Percentiles rank a stretch among this genome's conserved stretches.
phyloP scores from a whole-genome alignment of 495 filamentous ascomycete species.

The Tuber magnatum region DNA sequence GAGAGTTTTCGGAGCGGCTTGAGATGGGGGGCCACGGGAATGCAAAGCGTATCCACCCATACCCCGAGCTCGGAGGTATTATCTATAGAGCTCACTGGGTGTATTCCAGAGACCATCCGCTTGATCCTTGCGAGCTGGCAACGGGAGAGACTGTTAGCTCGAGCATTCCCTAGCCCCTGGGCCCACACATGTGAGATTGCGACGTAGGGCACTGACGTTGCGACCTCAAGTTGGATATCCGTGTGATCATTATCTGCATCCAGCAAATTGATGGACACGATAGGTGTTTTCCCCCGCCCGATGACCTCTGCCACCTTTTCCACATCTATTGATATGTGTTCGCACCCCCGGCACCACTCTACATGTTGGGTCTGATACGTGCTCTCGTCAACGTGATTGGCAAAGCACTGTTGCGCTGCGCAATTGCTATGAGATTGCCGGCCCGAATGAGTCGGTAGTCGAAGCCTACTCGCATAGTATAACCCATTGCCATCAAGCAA shows the following conservation, averaged over 20 bases:
- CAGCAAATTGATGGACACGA: background rate
- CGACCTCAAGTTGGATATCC: slow-evolving; percentile 3
- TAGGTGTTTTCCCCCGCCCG: background rate
- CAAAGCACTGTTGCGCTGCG: slow-evolving; percentile 8
- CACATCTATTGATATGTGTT: slow-evolving; percentile 14
- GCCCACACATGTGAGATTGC: slow-evolving; percentile 22
- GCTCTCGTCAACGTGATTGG: slow-evolving; percentile 14
- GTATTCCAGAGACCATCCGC: background rate
- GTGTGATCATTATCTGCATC: background rate
- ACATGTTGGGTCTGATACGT: slow-evolving; percentile 18
- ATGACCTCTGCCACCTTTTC: background rate
- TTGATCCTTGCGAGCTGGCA: slow-evolving; percentile 15
- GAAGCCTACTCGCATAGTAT: slow-evolving; percentile 5
- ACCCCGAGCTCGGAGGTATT: slow-evolving; percentile 16
- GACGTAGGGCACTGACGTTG: slow-evolving; percentile 3
- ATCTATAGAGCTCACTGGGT: background rate
- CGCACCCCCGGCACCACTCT: background rate
- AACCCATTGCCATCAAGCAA: slow-evolving; percentile 7
- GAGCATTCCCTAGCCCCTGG: slow-evolving; percentile 19
- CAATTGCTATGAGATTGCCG: slow-evolving; percentile 6
- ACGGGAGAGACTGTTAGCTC: slow-evolving; percentile 11
- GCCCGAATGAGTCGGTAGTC: background rate
- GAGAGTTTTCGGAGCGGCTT: slow-evolving; percentile 22
- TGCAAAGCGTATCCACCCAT: slow-evolving; percentile 44
- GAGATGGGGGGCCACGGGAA: slow-evolving; percentile 28